Conservation (phyloP, 164 flowering plant species). For the Nelumbo lutea region DNA sequence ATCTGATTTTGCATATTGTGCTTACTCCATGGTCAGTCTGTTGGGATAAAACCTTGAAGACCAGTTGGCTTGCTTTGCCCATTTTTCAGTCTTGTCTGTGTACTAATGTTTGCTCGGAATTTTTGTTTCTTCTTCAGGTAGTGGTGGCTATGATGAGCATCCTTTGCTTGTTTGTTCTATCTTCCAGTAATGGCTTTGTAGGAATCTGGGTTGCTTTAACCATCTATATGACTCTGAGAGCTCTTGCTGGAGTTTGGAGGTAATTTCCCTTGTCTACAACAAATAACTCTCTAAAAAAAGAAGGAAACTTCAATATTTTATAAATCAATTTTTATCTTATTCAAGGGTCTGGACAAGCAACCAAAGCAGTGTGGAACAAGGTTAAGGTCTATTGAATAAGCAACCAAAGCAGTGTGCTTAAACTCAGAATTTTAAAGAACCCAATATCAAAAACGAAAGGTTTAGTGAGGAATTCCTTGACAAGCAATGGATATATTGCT, state of each 20-base stretch:
- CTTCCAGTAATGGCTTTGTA: slow-evolving; percentile 51
- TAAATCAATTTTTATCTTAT: no score
- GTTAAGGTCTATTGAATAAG: no score
- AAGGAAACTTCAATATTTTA: no score
- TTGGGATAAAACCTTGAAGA: slow-evolving; percentile 4
- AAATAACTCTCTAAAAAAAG: no score
- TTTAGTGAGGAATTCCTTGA: no score
- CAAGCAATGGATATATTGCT: no score
- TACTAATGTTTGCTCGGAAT: no score
- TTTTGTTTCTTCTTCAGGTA: slow-evolving; percentile 39
- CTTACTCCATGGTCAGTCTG: slow-evolving; percentile 57
- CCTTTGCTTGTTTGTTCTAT: slow-evolving; percentile 44
- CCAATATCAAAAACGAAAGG: no score
- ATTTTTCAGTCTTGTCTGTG: neutral
- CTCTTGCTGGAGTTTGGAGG: slow-evolving; percentile 82
- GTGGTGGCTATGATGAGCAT: slow-evolving; percentile 72
- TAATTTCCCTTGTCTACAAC: slow-evolving; percentile 14
- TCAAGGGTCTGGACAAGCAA: no score
- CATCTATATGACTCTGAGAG: slow-evolving; percentile 70
- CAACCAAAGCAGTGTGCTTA: no score
- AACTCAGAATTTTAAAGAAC: no score
- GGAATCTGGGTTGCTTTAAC: slow-evolving; percentile 90
- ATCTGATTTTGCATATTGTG: slow-evolving; percentile 78
- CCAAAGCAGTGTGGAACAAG: no score
- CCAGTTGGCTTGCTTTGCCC: neutral